These are phyloP conservation scores for Cochlearia excelsa DNA, from an alignment of 345 rosid genomes.

Conservation along the genomic window DNA sequence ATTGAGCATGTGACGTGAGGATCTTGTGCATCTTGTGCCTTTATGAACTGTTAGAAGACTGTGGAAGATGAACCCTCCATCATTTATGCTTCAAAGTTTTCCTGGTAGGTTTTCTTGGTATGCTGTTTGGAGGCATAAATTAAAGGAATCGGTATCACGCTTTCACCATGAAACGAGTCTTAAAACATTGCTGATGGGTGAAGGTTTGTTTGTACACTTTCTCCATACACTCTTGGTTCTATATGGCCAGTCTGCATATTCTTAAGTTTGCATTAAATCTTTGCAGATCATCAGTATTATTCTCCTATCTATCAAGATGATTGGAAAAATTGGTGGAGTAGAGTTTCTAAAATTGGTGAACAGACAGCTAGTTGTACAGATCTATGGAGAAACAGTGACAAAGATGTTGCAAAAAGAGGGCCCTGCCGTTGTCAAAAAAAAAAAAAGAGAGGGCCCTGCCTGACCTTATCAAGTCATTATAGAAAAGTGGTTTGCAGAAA, in stretches of 20 bases:
- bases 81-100: constrained; percentile 6
- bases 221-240: constrained; percentile 1
- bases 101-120: constrained; percentile 54
- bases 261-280: constrained; percentile 22
- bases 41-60: background rate
- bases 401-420: constrained; percentile 48
- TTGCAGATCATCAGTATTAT: constrained; percentile 43
- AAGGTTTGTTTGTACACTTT: constrained; percentile 42
- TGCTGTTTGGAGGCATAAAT: constrained; percentile 49
- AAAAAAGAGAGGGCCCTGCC: constrained; percentile 46
- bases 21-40: constrained; percentile 19
- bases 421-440: too few relatives aligned
- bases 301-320: constrained; percentile 44
- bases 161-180: constrained; percentile 38
- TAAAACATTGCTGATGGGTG: constrained; percentile 34
- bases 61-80: constrained; percentile 1
- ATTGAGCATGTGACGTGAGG: constrained; percentile 40
- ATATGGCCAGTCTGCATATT: constrained; percentile 8
- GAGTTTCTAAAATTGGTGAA: constrained; percentile 50
- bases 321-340: constrained; percentile 52
- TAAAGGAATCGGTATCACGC: constrained; percentile 35
- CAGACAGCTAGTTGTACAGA: constrained; percentile 49
- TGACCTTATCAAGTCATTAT: constrained; percentile 73
- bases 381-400: constrained; percentile 63
- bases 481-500: constrained; percentile 65